Evolutionary conservation across 768 basidiomycete species (phyloP), one percentile per base, ranked within the genome.

Genomic region (Porphyrellus cyaneotinctus): DNA sequence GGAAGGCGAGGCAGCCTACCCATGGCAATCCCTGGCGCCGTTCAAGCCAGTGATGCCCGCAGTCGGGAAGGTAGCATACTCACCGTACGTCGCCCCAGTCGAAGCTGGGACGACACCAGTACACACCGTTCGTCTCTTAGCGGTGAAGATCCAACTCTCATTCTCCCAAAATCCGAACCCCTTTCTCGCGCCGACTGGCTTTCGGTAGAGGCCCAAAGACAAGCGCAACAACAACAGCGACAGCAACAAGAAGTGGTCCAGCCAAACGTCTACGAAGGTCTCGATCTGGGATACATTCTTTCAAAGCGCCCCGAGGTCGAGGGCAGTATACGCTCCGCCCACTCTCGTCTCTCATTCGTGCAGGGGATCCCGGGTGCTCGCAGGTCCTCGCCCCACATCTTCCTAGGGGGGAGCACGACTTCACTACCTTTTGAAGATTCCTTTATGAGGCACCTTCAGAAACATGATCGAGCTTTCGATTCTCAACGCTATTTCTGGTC

Each of bases 1-100:
- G 57, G 52, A 36, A 74, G 82, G 50, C 74, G 80, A 52, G 80
- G 80, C 13, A 86, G 84, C 58, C 60, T 80, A 15, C 83, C 85
- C n/a, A 79, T 84, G 70, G 74, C 76, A 37, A 84, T 85, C 13
- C 79, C 83, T 17, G 75, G 73, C 17, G 62, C 66, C 4, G 23
- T 52, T 2, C 63, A 55, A 36, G 9, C 30, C 26, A 56, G 43
- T n/a, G 58, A 66, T 11, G 56, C 67, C 43, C 75, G 80, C 31
- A 76, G 79, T 50, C 73, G 82, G 39, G 85, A 85, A 62, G 79
- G 77, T 51, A 83, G 80, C 60, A 63, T 80, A 32, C 73, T 75
- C 36, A 84, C 83, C 12, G 63, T 83, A n/a, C 78, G 84, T 48
- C 74, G 83, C 18, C 77, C 78, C 20, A 86, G 83, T 61, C 75